Percentiles rank a stretch among this genome's conserved stretches.
Conservation (phyloP, 176 grass and related monocot species). For the Triticum dicoccoides region DNA sequence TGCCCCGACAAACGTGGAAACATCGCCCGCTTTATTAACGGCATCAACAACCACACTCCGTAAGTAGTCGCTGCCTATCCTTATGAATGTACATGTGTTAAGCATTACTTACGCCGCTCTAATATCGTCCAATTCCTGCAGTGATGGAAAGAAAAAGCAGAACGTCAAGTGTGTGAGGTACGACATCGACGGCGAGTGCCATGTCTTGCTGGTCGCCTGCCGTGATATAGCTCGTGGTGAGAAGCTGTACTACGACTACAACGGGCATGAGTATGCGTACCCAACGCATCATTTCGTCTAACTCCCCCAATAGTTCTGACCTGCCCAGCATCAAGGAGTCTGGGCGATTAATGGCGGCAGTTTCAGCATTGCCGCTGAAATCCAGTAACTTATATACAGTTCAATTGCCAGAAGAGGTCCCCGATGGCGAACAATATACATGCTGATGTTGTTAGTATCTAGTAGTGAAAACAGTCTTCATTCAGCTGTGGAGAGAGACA, state of each 20-base stretch:
- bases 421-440: slow-evolving; percentile 17
- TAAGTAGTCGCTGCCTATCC: slow-evolving; percentile 36
- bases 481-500: slow-evolving; percentile 11
- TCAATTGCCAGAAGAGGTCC: slow-evolving; percentile 12
- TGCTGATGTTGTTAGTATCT: slow-evolving; percentile 1
- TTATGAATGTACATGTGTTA: background rate
- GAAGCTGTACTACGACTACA: slow-evolving; percentile 96
- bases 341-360: slow-evolving; percentile 33
- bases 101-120: background rate
- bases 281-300: slow-evolving; percentile 87
- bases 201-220: slow-evolving; percentile 76
- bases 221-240: slow-evolving; percentile 86
- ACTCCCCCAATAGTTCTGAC: slow-evolving; percentile 15
- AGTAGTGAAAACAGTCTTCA: background rate
- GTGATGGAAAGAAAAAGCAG: slow-evolving; percentile 86
- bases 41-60: slow-evolving; percentile 76
- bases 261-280: slow-evolving; percentile 81
- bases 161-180: slow-evolving; percentile 92
- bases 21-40: slow-evolving; percentile 79
- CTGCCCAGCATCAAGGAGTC: slow-evolving; percentile 25
- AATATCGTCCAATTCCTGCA: slow-evolving; percentile 43
- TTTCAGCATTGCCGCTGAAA: slow-evolving; percentile 40
- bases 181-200: slow-evolving; percentile 75
- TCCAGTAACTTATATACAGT: slow-evolving; percentile 26
- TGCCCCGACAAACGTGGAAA: slow-evolving; percentile 69